These are phyloP conservation scores for Solanum pennellii DNA, from an alignment of 257 asterid species.

Conservation along the genomic window DNA sequence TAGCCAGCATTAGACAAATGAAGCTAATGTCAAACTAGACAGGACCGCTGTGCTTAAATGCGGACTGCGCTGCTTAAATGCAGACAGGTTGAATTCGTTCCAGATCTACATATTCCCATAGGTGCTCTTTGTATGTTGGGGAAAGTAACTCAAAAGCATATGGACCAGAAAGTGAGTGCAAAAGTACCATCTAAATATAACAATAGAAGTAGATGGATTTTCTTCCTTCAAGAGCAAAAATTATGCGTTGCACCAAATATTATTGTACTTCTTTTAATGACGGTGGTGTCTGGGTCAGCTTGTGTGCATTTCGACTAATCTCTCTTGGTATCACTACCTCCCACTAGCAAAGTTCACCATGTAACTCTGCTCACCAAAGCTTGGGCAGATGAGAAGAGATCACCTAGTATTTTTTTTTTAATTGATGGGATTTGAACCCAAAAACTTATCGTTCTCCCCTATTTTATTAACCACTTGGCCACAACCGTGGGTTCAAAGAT, in stretches of 20 bases:
- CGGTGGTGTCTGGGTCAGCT: background rate
- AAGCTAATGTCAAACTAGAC: background rate
- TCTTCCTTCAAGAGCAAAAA: background rate
- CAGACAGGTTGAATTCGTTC: background rate
- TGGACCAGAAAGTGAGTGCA: background rate
- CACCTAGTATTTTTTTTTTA: background rate
- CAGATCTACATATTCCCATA: background rate
- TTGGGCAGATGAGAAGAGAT: background rate
- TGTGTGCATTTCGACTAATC: background rate
- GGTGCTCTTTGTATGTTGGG: background rate
- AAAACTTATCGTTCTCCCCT: background rate
- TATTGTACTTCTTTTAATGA: no score
- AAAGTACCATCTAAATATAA: background rate
- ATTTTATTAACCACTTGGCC: background rate
- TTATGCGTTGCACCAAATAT: background rate
- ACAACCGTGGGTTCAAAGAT: background rate
- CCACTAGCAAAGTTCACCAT: no score
- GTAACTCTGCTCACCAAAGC: background rate
- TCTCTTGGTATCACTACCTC: background rate
- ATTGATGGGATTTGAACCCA: background rate
- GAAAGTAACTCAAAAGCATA: background rate
- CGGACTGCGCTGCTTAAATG: background rate
- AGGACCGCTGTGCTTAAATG: background rate
- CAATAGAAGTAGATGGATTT: background rate
- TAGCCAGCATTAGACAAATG: background rate